phyloP scores from a whole-genome alignment of 2,329 filamentous ascomycete species.

The Beauveria scarabaeidicola region DNA sequence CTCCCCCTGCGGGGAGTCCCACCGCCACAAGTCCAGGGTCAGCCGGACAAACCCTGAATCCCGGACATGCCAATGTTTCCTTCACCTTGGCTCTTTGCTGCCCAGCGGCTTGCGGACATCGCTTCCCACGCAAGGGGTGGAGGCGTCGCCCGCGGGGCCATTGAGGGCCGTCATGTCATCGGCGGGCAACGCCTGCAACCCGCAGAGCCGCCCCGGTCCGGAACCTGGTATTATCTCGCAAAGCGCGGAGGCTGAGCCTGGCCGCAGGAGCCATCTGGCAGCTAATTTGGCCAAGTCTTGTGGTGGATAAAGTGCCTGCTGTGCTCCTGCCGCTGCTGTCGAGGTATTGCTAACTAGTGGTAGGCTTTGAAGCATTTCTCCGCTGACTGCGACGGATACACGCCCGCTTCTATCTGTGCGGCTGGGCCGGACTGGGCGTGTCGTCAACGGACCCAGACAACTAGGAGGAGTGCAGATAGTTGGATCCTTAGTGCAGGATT shows the following conservation, averaged over 20 bases:
- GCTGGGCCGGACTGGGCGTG: background rate
- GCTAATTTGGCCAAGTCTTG: background rate
- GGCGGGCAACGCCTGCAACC: background rate
- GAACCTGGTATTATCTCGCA: slow-evolving; percentile 1
- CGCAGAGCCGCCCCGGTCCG: slow-evolving; percentile 4
- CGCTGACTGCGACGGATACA: background rate
- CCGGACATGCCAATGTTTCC: background rate
- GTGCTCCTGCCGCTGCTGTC: background rate
- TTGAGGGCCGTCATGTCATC: slow-evolving; percentile 2
- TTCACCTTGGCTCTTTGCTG: slow-evolving; percentile 1
- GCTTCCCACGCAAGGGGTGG: background rate
- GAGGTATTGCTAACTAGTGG: background rate
- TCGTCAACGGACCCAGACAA: background rate
- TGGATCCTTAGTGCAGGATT: background rate
- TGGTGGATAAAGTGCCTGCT: background rate
- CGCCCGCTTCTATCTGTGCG: background rate
- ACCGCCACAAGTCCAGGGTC: slow-evolving; percentile 6
- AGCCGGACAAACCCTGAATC: slow-evolving; percentile 10
- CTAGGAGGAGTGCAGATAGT: background rate
- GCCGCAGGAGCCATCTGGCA: slow-evolving; percentile 3
- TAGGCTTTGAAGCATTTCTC: background rate
- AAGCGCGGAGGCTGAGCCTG: background rate
- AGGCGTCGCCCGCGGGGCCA: background rate
- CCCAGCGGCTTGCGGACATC: background rate
- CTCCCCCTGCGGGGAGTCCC: background rate